Base-by-base conservation (phyloP, 768 basidiomycete species). In the Pisolithus sp. region DNA sequence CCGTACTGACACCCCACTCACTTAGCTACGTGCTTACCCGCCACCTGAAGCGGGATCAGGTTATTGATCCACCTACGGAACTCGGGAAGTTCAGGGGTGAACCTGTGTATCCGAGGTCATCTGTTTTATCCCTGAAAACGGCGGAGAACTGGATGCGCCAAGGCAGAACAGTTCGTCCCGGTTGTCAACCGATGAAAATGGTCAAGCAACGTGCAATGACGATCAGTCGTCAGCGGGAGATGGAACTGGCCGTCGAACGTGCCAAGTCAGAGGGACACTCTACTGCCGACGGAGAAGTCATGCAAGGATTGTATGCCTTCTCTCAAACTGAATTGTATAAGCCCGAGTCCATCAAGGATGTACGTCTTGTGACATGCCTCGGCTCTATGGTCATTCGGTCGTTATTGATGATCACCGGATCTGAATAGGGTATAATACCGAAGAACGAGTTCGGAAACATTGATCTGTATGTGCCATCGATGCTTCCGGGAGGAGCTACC, bases 361-460 rank as follows among this genome's bases (percentile, higher is more conserved):
- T 95, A 58, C 67, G 85, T 76, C 20, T 28, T 47, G 45, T 30
- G 2, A 26, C 49, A 43, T 49, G 53, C 56, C 40, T 55, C 48
- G 31, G 44, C 47, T 20, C 36, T 46, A 43, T 43, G 23, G 34
- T 23, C 51, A 49, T 28, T 48, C 15, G 28, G 18, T 30, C 39
- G 21, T 56, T 24, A 59, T 49, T 38, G 56, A 44, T 31, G 38
- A 48, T 17, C 2, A 34, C 34, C 50, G 38, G 52, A 56, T 62
- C 55, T 23, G 46, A 38, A 24, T 61, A 98, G 94, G 95, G 95
- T 30, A 83, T 81, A 64, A 80, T 99, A 28, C 93, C 93, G 6
- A 94, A 90, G 72, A 99, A 99, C 62, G 82, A 85, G 57, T 99
- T 95, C 65, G 95, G 95, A 17, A 99, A 97, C 66, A 89, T 99